Evolutionary conservation across 2,329 filamentous ascomycete species (phyloP), one percentile per base, ranked within the genome.

Genomic region (Cyphellophora europaea): DNA sequence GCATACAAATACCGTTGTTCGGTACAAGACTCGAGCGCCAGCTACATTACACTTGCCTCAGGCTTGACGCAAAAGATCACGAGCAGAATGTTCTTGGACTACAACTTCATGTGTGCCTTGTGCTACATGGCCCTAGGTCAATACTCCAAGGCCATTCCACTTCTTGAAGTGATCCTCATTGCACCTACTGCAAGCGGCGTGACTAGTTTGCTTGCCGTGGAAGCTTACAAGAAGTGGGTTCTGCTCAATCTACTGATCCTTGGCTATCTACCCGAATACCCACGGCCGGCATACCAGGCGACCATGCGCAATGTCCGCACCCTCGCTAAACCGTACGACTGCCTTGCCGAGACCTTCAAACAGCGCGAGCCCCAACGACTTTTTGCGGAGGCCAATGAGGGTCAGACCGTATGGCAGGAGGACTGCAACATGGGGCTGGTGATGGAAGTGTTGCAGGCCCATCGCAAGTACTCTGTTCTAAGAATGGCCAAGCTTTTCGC

Each of bases 201-300:
- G 21, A 67, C 76, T 10, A 89, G 80, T 56, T 79, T 77, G 54
- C 69, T 93, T 33, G 91, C 91, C 81, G 67, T 82, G 3, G 86
- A 94, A 46, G 84, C 85, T 5, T 89, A 93, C 66, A 93, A 89
- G 62, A 93, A 89, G 58, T 95, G 86, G 82, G 55, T 93, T 6
- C 63, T 98, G 11, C 71, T 87, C 6, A 76, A 77, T 35, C 67
- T 95, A 36, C 63, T 98, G 12, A 67, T 74, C 5, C 64, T 77
- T 35, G 88, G 87, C 45, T 73, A 67, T 49, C 64, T 66, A 4
- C 61, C 64, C 2, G 47, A 58, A 1, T 53, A 75, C 6, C 82
- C 83, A 1, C 63, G 68, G 25, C 71, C 73, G 30, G 71, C 73
- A 5, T 67, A 70, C 32, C 40, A 56, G 2, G 56, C 61, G 13